Evolutionary conservation across 2,329 filamentous ascomycete genomes (phyloP), one percentile per base, ranked within the genome.

Genomic region (Ilyonectria destructans): DNA sequence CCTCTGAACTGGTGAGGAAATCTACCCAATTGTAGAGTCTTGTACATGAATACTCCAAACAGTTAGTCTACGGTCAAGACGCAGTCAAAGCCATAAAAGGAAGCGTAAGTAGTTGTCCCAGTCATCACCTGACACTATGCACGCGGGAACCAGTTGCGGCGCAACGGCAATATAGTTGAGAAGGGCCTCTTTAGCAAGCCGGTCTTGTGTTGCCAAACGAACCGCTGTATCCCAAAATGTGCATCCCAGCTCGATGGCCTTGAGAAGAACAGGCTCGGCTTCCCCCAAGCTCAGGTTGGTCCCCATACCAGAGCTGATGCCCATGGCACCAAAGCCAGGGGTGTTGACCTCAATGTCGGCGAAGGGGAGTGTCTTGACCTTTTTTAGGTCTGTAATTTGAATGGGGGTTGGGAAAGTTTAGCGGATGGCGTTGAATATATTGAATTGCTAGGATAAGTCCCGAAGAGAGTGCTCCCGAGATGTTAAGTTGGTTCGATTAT

Each of bases 261-360:
- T 46, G 45, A 46, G 45, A 46, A 46, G 45, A 9, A 46, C 45
- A 46, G 19, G 45, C 45, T 46, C 45, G 19, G 45, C 45, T 23
- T 46, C 45, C 45, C 23, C 45, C 45, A 46, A 46, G 45, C 45
- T 46, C 19, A 46, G 45, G 45, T 46, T 46, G 19, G 45, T 46
- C 45, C 45, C 45, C 45, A 46, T 46, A 9, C 45, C 45, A 46
- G 45, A 46, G 45, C 19, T 46, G 45, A 46, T 46, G 45, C 45
- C 45, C 45, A 46, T 46, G 45, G 45, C 45, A 46, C 45, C 45
- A 21, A 46, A 46, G 45, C 45, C 45, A 21, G 45, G 45, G 45
- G 45, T 46, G n/a, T 46, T 46, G 10, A 46, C 45, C 19, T 46
- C 45, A 23, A 46, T 46, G 45, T 46, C 45, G 19, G 45, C 45